Conservation (phyloP, 257 asterid species). For the Salvia miltiorrhiza region DNA sequence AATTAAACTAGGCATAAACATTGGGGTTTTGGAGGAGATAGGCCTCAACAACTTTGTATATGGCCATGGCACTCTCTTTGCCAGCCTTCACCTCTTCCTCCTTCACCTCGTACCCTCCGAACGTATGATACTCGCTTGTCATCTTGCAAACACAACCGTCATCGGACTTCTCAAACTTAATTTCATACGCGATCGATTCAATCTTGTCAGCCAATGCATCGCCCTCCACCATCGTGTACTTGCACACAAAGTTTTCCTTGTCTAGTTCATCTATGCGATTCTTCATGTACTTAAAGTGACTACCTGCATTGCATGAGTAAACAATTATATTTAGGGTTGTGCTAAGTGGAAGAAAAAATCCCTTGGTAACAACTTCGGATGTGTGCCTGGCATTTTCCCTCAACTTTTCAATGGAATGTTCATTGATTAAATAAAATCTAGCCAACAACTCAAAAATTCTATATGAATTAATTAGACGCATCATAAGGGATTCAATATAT, state of each 20-base stretch:
- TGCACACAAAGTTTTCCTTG: slow-evolving; percentile 32
- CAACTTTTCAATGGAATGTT: too few species aligned
- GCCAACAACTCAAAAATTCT: too few species aligned
- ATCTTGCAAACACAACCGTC: slow-evolving; percentile 39
- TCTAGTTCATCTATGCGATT: slow-evolving; percentile 40
- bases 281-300: slow-evolving; percentile 34
- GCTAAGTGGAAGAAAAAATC: background rate
- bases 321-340: background rate
- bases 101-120: slow-evolving; percentile 33
- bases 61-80: slow-evolving; percentile 35
- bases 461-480: too few species aligned
- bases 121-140: slow-evolving; percentile 32
- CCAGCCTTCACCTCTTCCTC: slow-evolving; percentile 48
- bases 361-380: too few species aligned
- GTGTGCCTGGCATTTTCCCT: too few species aligned
- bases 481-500: too few species aligned
- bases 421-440: too few species aligned
- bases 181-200: slow-evolving; percentile 35
- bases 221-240: slow-evolving; percentile 42
- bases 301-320: slow-evolving; percentile 18
- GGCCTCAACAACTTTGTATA: slow-evolving; percentile 46
- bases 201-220: slow-evolving; percentile 38
- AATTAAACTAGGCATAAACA: slow-evolving; percentile 26
- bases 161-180: slow-evolving; percentile 29
- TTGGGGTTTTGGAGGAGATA: slow-evolving; percentile 39